Conservation (phyloP, 2,329 filamentous ascomycete species). For the Metarhizium humberi region DNA sequence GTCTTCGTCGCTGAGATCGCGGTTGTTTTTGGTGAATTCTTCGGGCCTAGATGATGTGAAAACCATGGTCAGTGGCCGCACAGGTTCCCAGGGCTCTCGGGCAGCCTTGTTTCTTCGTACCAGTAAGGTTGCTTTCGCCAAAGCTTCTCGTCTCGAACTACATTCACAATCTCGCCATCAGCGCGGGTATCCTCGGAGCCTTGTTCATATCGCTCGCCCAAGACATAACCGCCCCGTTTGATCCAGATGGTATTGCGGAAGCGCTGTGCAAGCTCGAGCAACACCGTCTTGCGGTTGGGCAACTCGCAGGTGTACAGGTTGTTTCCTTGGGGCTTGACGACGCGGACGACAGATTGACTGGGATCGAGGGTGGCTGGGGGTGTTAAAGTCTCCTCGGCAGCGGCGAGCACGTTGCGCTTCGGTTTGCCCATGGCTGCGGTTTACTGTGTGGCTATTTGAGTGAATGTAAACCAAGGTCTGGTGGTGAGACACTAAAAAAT, state of each 20-base stretch:
- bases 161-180: constrained; percentile 81
- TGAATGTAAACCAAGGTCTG: no score
- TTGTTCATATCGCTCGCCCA: constrained; percentile 60
- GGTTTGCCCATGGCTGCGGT: constrained; percentile 24
- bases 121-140: constrained; percentile 90
- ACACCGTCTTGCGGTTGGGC: constrained; percentile 53
- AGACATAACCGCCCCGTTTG: constrained; percentile 76
- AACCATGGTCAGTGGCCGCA: constrained; percentile 11
- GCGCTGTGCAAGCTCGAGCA: constrained; percentile 73
- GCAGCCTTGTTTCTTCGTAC: constrained; percentile 34
- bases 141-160: constrained; percentile 80
- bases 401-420: constrained; percentile 69
- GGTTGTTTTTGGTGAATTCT: constrained; percentile 61
- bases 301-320: constrained; percentile 76
- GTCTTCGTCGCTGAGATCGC: constrained; percentile 57
- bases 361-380: constrained; percentile 49
- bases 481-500: no score
- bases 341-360: constrained; percentile 63
- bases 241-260: constrained; percentile 95
- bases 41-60: constrained; percentile 51
- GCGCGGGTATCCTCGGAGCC: constrained; percentile 68
- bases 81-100: background rate
- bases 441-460: background rate
- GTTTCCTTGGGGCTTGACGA: constrained; percentile 78
- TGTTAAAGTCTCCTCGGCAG: constrained; percentile 59